Percentiles rank a stretch among this genome's conserved stretches.
These are phyloP conservation scores for Mycogone perniciosa DNA, from an alignment of 2,329 filamentous ascomycete species.

Conservation along the genomic window DNA sequence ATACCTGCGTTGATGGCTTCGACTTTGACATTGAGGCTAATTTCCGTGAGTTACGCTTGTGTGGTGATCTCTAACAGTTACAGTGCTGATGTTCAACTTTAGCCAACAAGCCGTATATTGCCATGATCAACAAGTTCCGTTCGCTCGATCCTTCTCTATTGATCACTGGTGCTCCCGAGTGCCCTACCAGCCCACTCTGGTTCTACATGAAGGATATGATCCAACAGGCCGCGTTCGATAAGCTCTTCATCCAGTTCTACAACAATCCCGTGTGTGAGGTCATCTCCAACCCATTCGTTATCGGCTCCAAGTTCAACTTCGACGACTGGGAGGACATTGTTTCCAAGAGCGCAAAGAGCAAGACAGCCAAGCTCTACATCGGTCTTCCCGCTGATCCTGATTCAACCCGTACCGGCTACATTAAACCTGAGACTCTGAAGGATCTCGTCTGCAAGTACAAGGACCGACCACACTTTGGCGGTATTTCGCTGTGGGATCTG, in stretches of 20 bases:
- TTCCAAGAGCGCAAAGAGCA: slow-evolving; percentile 27
- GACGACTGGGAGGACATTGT: slow-evolving; percentile 34
- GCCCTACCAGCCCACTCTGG: slow-evolving; percentile 24
- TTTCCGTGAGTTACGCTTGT: slow-evolving; percentile 22
- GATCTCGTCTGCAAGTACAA: slow-evolving; percentile 34
- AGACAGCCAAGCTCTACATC: slow-evolving; percentile 39
- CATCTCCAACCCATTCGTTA: slow-evolving; percentile 20
- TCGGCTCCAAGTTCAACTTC: slow-evolving; percentile 36
- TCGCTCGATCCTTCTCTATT: slow-evolving; percentile 24
- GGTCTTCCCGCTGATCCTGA: slow-evolving; percentile 32
- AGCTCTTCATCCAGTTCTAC: slow-evolving; percentile 44
- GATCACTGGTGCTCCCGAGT: slow-evolving; percentile 42
- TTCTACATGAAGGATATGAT: slow-evolving; percentile 34
- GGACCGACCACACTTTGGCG: slow-evolving; percentile 34
- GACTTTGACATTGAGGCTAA: slow-evolving; percentile 36
- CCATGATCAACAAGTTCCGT: slow-evolving; percentile 33
- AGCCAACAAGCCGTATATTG: slow-evolving; percentile 32
- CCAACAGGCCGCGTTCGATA: slow-evolving; percentile 34
- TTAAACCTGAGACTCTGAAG: slow-evolving; percentile 27
- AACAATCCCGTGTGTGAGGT: slow-evolving; percentile 38
- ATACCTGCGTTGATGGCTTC: slow-evolving; percentile 34
- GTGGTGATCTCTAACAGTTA: background rate
- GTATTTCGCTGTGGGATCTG: slow-evolving; percentile 42
- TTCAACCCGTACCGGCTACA: slow-evolving; percentile 28
- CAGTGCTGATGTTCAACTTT: background rate